A percentile compares a stretch with the other conserved stretches of the same genome.
phyloP scores from a whole-genome alignment of 768 basidiomycete genomes.

The Leccinum fibrillosum region DNA sequence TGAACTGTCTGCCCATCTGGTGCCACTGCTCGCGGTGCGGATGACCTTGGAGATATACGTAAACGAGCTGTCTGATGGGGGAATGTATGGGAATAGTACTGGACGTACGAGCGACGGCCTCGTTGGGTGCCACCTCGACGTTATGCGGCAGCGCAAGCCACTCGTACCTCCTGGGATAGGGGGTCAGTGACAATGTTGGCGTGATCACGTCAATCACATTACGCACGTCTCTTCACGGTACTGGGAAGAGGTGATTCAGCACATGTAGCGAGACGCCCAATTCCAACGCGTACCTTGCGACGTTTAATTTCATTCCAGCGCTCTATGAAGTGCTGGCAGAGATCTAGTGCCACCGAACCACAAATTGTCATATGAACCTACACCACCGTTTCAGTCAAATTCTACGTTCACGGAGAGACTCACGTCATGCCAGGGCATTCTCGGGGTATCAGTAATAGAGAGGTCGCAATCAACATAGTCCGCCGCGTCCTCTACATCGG shows the following conservation, averaged over 20 bases:
- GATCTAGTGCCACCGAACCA: constrained; percentile 83
- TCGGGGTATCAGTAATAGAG: constrained; percentile 60
- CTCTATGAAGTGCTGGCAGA: constrained; percentile 91
- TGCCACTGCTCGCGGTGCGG: constrained; percentile 67
- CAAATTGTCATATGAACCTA: constrained; percentile 82
- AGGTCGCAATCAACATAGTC: constrained; percentile 71
- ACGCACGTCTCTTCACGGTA: constrained; percentile 46
- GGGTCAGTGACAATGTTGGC: constrained; percentile 2
- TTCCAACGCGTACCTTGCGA: constrained; percentile 51
- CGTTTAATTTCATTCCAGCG: constrained; percentile 90
- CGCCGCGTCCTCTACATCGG: constrained; percentile 82
- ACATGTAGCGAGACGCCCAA: not conserved
- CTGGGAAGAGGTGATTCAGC: constrained; percentile 16
- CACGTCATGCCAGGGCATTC: constrained; percentile 98
- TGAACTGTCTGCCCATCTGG: constrained; percentile 54
- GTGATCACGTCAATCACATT: constrained; percentile 1
- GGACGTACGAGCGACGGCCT: constrained; percentile 56
- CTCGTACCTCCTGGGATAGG: constrained; percentile 41
- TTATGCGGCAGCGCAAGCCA: constrained; percentile 84
- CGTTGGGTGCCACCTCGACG: constrained; percentile 55
- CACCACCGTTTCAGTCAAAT: not conserved
- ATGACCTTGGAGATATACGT: constrained; percentile 39
- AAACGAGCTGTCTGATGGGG: not conserved
- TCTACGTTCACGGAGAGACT: constrained; percentile 25
- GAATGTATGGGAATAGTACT: constrained; percentile 4